phyloP scores from a whole-genome alignment of 345 rosid genomes.

The Kandelia obovata region DNA sequence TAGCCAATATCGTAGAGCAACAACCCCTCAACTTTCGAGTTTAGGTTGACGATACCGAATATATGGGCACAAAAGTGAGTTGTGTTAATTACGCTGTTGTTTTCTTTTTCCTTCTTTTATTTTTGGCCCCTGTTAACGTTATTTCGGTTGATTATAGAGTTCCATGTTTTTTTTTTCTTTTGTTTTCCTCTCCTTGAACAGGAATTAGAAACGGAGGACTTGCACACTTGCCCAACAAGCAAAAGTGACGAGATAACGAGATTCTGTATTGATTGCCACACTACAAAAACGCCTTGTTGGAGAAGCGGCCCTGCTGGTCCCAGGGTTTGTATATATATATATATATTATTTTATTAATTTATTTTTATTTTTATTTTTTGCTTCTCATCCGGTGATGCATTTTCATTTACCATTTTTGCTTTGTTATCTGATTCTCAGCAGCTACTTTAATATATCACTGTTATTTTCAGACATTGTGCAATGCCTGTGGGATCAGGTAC shows the following conservation, averaged over 20 bases:
- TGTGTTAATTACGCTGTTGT: too few relatives aligned
- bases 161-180: too few relatives aligned
- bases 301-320: constrained; percentile 88
- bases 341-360: background rate
- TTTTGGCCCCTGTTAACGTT: background rate
- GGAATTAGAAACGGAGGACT: constrained; percentile 15
- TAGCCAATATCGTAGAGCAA: too few relatives aligned
- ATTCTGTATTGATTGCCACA: constrained; percentile 69
- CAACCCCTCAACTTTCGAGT: background rate
- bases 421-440: background rate
- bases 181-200: background rate
- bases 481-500: constrained; percentile 89
- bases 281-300: constrained; percentile 84
- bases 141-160: background rate
- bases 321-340: constrained; percentile 33
- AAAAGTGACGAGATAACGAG: constrained; percentile 16
- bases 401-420: background rate
- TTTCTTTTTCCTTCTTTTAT: background rate
- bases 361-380: background rate
- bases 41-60: background rate
- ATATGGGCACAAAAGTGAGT: constrained; percentile 15
- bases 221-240: background rate
- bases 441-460: background rate
- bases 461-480: constrained; percentile 64
- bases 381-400: too few relatives aligned